phyloP scores from a whole-genome alignment of 1,139 yeast genomes.

The Wickerhamomyces sp. region DNA sequence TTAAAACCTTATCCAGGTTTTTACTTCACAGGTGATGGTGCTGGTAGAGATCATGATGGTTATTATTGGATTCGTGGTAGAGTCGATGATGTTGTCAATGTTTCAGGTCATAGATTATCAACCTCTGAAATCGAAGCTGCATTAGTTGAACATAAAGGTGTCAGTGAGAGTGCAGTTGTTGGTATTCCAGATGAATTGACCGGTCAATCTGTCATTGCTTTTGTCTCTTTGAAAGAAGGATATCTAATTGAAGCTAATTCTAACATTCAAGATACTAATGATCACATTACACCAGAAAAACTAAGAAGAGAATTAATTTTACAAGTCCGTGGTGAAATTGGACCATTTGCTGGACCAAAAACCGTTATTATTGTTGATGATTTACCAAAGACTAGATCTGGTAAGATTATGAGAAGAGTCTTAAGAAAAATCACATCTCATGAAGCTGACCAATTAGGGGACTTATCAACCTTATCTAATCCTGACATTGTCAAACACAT shows the following conservation, averaged over 20 bases:
- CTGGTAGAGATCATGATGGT: slow-evolving; percentile 95
- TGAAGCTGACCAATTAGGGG: slow-evolving; percentile 93
- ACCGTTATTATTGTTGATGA: slow-evolving; percentile 81
- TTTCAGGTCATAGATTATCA: slow-evolving; percentile 94
- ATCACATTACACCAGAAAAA: slow-evolving; percentile 41
- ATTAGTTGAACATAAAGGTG: slow-evolving; percentile 69
- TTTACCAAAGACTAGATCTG: slow-evolving; percentile 96
- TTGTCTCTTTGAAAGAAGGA: slow-evolving; percentile 75
- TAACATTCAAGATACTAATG: slow-evolving; percentile 36
- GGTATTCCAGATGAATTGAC: slow-evolving; percentile 94
- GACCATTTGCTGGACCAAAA: slow-evolving; percentile 98
- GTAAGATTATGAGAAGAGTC: slow-evolving; percentile 98
- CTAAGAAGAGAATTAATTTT: slow-evolving; percentile 79
- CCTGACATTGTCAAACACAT: slow-evolving; percentile 81
- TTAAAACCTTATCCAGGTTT: slow-evolving; percentile 93
- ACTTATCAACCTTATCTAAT: slow-evolving; percentile 83
- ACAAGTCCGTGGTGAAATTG: slow-evolving; percentile 90
- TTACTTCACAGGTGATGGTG: slow-evolving; percentile 99
- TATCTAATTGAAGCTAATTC: slow-evolving; percentile 33
- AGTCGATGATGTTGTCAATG: slow-evolving; percentile 97
- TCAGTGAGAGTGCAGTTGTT: slow-evolving; percentile 92
- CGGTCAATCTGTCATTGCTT: slow-evolving; percentile 96
- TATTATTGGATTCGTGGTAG: slow-evolving; percentile 98
- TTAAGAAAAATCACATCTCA: slow-evolving; percentile 85
- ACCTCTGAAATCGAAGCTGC: slow-evolving; percentile 98